Conservation (phyloP, 2,329 filamentous ascomycete genomes). For the Colletotrichum musae region DNA sequence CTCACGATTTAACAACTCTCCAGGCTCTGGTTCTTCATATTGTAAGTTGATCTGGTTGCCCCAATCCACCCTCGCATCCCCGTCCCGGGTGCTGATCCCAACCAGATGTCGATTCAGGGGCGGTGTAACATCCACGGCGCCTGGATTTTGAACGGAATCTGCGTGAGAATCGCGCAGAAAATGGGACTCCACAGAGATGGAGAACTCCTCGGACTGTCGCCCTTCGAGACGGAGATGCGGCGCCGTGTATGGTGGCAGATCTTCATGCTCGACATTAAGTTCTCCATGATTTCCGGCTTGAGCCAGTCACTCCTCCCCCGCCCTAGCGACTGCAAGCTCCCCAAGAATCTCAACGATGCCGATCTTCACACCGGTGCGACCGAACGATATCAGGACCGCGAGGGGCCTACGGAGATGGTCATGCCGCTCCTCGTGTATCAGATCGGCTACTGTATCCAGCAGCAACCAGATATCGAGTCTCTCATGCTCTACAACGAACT, state of each 20-base stretch:
- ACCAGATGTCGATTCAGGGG: slow-evolving; percentile 69
- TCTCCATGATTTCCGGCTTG: slow-evolving; percentile 71
- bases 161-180: slow-evolving; percentile 75
- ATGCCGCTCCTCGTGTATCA: slow-evolving; percentile 68
- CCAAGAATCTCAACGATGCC: slow-evolving; percentile 73
- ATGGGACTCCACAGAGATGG: slow-evolving; percentile 77
- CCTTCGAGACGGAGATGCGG: slow-evolving; percentile 77
- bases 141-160: slow-evolving; percentile 73
- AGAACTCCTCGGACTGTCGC: slow-evolving; percentile 66
- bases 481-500: slow-evolving; percentile 52
- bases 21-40: slow-evolving; percentile 72
- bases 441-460: slow-evolving; percentile 64
- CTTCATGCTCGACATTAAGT: slow-evolving; percentile 69
- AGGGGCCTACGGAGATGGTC: slow-evolving; percentile 71
- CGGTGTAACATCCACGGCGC: slow-evolving; percentile 71
- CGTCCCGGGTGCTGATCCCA: not conserved
- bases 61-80: not conserved
- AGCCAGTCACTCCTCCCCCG: slow-evolving; percentile 68
- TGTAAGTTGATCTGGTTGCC: slow-evolving; percentile 51
- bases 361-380: slow-evolving; percentile 71
- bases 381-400: slow-evolving; percentile 63
- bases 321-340: slow-evolving; percentile 68
- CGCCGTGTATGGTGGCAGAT: slow-evolving; percentile 77
- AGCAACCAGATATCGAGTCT: slow-evolving; percentile 60
- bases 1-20: slow-evolving; percentile 69